These are phyloP conservation scores for Didymosphaeria variabile DNA, from an alignment of 2,329 filamentous ascomycete species.

Conservation along the genomic window DNA sequence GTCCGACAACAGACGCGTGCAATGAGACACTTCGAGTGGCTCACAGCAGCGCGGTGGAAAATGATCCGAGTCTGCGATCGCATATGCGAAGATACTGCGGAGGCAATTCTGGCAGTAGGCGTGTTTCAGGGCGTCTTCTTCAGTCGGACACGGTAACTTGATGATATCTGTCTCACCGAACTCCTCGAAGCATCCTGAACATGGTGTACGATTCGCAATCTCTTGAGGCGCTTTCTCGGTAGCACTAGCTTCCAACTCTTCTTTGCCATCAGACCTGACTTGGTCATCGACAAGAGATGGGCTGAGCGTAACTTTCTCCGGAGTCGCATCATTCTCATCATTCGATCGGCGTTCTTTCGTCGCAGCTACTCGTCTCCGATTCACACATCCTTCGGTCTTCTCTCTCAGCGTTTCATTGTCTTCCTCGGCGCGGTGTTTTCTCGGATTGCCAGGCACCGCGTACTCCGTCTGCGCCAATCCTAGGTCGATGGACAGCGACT, in stretches of 20 bases:
- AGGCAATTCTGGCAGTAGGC: constrained; percentile 33
- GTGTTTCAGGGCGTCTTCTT: constrained; percentile 14
- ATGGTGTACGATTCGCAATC: background rate
- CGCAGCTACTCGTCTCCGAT: background rate
- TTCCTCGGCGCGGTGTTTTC: background rate
- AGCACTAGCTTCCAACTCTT: background rate
- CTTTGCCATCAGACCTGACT: background rate
- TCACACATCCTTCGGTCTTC: background rate
- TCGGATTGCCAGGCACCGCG: background rate
- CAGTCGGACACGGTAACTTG: constrained; percentile 15
- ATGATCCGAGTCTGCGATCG: constrained; percentile 22
- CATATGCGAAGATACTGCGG: constrained; percentile 24
- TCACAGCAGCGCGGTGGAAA: constrained; percentile 36
- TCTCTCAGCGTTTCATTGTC: background rate
- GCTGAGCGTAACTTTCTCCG: background rate
- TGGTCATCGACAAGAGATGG: background rate
- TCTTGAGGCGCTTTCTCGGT: background rate
- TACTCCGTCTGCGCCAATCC: background rate
- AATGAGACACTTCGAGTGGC: constrained; percentile 22
- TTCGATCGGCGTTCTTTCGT: background rate
- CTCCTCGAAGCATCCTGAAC: background rate
- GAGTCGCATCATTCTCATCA: background rate
- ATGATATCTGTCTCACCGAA: constrained; percentile 9
- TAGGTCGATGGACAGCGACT: background rate
- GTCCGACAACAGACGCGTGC: constrained; percentile 15